Evolutionary conservation across 768 basidiomycete genomes (phyloP), one percentile per base, ranked within the genome.

Genomic region (Trametes punicea): DNA sequence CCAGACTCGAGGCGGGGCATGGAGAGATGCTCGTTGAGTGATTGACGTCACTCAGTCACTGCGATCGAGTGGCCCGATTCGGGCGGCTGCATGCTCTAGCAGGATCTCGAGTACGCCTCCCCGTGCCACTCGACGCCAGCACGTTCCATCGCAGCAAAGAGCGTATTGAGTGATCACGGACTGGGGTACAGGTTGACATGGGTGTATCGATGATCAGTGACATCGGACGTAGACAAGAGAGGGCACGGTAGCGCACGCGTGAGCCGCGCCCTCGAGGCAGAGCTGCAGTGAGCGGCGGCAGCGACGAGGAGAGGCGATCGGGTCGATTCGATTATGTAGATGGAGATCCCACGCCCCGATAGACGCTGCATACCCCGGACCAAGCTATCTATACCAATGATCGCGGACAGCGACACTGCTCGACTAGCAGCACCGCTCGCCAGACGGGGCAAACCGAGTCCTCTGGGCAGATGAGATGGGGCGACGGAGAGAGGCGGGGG

Each of bases 281-380:
- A n/a, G n/a, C n/a, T n/a, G n/a, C n/a, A n/a, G 11, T 13, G 36
- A 38, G 34, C 34, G 10, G 25, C 21, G 40, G 23, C 16, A 33
- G 53, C n/a, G 31, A 23, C n/a, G 46, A 47, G 40, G 46, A 30
- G 18, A 56, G 18, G 34, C 29, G 56, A 57, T 57, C 56, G 56
- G 49, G 18, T 36, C 42, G 56, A 57, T 51, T 11, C 51, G 49
- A 51, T 51, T 57, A n/a, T n/a, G n/a, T n/a, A 51, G 49, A 57
- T 57, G 25, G 21, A 42, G 52, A 59, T 55, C 56, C 9, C 18
- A 18, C 6, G 26, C 26, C 40, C 47, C 40, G 41, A 44, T 44
- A 20, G 38, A 26, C 49, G 56, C 52, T 15, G 4, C 3, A 9
- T 40, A 48, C 57, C 57, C 38, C 51, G 57, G 30, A 42, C 57